Evolutionary conservation across 139 green algal genomes (phyloP), one percentile per base, ranked within the genome.

Genomic region (Pseudopediastrum boryanum): DNA sequence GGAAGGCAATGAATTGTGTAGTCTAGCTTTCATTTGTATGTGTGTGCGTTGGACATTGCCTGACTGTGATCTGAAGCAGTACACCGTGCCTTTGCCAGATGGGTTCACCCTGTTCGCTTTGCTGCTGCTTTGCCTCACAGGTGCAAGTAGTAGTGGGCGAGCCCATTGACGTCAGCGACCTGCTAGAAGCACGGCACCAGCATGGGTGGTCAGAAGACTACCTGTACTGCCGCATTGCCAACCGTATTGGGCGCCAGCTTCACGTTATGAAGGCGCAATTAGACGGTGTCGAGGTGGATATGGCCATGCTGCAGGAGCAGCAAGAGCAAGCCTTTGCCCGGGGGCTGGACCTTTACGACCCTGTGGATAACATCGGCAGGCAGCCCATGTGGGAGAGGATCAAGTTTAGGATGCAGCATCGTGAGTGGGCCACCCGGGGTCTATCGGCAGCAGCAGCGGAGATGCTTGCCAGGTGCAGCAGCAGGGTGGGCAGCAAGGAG

Each of bases 61-160:
- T n/a, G n/a, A n/a, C n/a, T n/a, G n/a, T n/a, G n/a, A n/a, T n/a
- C n/a, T n/a, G n/a, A n/a, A n/a, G n/a, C n/a, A n/a, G n/a, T n/a
- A n/a, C n/a, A n/a, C n/a, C n/a, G n/a, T n/a, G n/a, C n/a, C n/a
- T n/a, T n/a, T n/a, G n/a, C n/a, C n/a, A n/a, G n/a, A n/a, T n/a
- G n/a, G n/a, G n/a, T n/a, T n/a, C n/a, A n/a, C n/a, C n/a, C 44
- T n/a, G 2, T 9, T 70, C 16, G 23, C 35, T 23, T 38, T 58
- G 25, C 6, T 39, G 10, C 19, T 16, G 10, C 43, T 46, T 2
- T n/a, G 19, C 38, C n/a, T 16, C 64, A 51, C 79, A 91, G 87
- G 84, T 95, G 33, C 58, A 85, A 12, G 87, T 96, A 76, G 23
- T 93, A 67, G 92, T 96, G 76, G 92, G 92, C 0, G 79, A 89